Evolutionary conservation across 495 filamentous ascomycete genomes (phyloP).

Genomic region (Penicillium chermesinum): DNA sequence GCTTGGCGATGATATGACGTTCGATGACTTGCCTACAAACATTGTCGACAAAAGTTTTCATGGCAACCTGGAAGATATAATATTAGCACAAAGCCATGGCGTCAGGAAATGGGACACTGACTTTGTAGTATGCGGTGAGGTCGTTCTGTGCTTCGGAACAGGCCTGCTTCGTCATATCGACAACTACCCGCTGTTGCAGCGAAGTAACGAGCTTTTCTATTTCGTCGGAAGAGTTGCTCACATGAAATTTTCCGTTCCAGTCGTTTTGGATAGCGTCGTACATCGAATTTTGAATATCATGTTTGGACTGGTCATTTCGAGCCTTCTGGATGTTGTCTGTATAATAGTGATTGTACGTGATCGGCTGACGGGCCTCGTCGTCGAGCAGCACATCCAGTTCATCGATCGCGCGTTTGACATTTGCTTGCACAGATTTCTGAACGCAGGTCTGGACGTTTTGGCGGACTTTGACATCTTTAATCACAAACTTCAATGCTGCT

Average conservation of each 20-base stretch:
- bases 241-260: slow-evolving; percentile 5
- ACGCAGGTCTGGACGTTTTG: slow-evolving; percentile 23
- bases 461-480: slow-evolving; percentile 23
- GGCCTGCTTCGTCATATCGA: slow-evolving; percentile 23
- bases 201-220: slow-evolving; percentile 10
- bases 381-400: slow-evolving; percentile 39
- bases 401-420: slow-evolving; percentile 17
- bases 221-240: slow-evolving; percentile 8
- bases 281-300: slow-evolving; percentile 2
- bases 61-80: not conserved
- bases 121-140: slow-evolving; percentile 31
- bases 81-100: no score
- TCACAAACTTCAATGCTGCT: slow-evolving; percentile 7
- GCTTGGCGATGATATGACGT: slow-evolving; percentile 16
- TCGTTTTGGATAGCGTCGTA: not conserved
- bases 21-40: slow-evolving; percentile 36
- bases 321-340: slow-evolving; percentile 37
- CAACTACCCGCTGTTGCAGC: slow-evolving; percentile 8
- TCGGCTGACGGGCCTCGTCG: slow-evolving; percentile 37
- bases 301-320: slow-evolving; percentile 13
- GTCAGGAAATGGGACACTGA: not conserved
- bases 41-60: slow-evolving; percentile 39
- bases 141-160: slow-evolving; percentile 18
- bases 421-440: slow-evolving; percentile 7
- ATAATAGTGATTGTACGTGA: slow-evolving; percentile 48